phyloP scores from a whole-genome alignment of 305 asterid species.

The Ilex paraguariensis region DNA sequence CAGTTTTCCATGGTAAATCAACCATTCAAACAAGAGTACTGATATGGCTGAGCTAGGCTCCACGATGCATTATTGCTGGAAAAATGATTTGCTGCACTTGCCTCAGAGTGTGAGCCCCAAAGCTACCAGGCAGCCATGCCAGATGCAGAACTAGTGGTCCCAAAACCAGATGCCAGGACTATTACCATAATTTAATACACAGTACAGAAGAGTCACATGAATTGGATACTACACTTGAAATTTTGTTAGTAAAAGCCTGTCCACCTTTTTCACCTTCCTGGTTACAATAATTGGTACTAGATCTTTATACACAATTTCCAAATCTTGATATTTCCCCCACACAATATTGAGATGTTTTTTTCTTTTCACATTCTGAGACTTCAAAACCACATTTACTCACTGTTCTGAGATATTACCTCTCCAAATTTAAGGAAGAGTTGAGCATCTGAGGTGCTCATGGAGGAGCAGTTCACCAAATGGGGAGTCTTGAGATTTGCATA shows the following conservation, averaged over 20 bases:
- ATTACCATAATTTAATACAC: constrained; percentile 6
- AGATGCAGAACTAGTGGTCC: too few relatives aligned
- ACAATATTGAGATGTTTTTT: neutral
- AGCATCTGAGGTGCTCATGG: constrained; percentile 92
- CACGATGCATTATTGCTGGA: too few relatives aligned
- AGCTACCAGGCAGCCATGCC: too few relatives aligned
- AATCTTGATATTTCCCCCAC: neutral
- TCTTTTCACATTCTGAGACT: neutral
- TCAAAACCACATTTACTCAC: constrained; percentile 13
- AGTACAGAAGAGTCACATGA: constrained; percentile 6
- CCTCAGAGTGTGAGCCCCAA: too few relatives aligned
- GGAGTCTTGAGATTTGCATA: constrained; percentile 85
- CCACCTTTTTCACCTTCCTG: constrained; percentile 12
- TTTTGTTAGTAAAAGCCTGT: neutral
- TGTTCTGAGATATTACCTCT: constrained; percentile 44
- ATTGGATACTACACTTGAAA: constrained; percentile 4
- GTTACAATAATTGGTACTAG: constrained; percentile 13
- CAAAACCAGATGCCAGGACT: too few relatives aligned
- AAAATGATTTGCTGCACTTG: too few relatives aligned
- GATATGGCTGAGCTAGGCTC: too few relatives aligned
- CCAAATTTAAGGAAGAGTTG: constrained; percentile 43
- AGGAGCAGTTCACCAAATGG: constrained; percentile 76
- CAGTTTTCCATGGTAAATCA: too few relatives aligned
- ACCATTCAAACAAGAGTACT: too few relatives aligned
- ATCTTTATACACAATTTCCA: constrained; percentile 19